Conservation (phyloP, 2,329 filamentous ascomycete genomes). For the Cordyceps fumosorosea region DNA sequence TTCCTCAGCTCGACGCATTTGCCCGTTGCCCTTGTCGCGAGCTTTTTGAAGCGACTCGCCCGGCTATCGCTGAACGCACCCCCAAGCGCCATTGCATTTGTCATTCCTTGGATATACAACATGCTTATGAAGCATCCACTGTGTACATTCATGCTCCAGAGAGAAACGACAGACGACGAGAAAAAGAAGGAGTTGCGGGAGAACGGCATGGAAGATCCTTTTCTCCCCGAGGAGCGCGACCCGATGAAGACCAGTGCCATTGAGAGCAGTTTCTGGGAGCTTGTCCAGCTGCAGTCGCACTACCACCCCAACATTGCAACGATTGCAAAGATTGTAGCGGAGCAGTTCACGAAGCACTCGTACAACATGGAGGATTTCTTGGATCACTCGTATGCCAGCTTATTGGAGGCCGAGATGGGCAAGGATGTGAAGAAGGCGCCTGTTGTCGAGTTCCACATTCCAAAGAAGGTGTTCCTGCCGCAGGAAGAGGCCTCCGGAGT, state of each 20-base stretch:
- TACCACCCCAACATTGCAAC: conserved; percentile 97
- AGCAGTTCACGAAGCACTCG: conserved; percentile 93
- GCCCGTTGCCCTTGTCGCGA: conserved; percentile 82
- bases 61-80: conserved; percentile 81
- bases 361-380: conserved; percentile 98
- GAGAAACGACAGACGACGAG: conserved; percentile 55
- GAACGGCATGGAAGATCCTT: conserved; percentile 63
- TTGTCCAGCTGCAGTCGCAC: conserved; percentile 83
- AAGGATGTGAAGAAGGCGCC: conserved; percentile 82
- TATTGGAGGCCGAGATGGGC: conserved; percentile 76
- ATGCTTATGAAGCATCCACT: conserved; percentile 81
- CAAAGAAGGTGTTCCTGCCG: conserved; percentile 67
- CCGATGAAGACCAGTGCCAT: conserved; percentile 83
- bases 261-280: conserved; percentile 91
- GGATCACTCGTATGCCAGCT: conserved; percentile 82
- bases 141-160: conserved; percentile 94
- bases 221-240: conserved; percentile 66
- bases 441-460: conserved; percentile 90
- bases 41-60: conserved; percentile 91
- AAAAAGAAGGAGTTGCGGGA: conserved; percentile 54
- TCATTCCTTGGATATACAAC: conserved; percentile 94
- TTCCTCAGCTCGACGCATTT: conserved; percentile 90
- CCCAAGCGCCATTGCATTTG: conserved; percentile 78
- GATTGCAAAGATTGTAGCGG: conserved; percentile 84
- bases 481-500: conserved; percentile 40